Evolutionary conservation across 306 rosid species (phyloP).

Genomic region (Datisca glomerata): DNA sequence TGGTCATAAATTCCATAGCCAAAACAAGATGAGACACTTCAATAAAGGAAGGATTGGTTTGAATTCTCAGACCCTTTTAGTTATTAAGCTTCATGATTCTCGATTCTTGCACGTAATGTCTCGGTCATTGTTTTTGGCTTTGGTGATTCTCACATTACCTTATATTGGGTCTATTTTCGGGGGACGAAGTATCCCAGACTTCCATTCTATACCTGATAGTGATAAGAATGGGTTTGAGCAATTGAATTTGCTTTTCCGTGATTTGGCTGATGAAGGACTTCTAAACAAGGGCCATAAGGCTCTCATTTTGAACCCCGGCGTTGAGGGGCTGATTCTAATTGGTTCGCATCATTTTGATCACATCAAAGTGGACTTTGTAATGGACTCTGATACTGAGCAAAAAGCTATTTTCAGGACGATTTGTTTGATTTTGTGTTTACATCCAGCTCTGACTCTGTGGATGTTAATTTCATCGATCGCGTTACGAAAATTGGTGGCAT

Average conservation of each 20-base stretch:
- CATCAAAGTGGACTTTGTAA: slow-evolving; percentile 16
- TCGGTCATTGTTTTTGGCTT: slow-evolving; percentile 41
- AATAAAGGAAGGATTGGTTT: slow-evolving; percentile 17
- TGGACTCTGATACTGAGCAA: slow-evolving; percentile 26
- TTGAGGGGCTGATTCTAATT: slow-evolving; percentile 13
- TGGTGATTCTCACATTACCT: slow-evolving; percentile 38
- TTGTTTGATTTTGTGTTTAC: slow-evolving; percentile 44
- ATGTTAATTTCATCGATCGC: slow-evolving; percentile 35
- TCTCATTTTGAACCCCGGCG: slow-evolving; percentile 32
- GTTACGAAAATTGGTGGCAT: slow-evolving; percentile 44
- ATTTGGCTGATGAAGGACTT: slow-evolving; percentile 44
- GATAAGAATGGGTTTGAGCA: slow-evolving; percentile 13
- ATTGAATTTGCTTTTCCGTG: slow-evolving; percentile 35
- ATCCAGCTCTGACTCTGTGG: slow-evolving; percentile 15
- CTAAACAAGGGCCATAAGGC: slow-evolving; percentile 27
- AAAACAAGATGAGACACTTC: slow-evolving; percentile 17
- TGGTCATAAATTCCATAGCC: slow-evolving; percentile 10
- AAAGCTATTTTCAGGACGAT: slow-evolving; percentile 25
- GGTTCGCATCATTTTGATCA: slow-evolving; percentile 2
- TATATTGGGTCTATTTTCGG: slow-evolving; percentile 19
- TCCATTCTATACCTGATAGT: slow-evolving; percentile 10
- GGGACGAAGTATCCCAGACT: slow-evolving; percentile 11
- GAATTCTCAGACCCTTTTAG: slow-evolving; percentile 22
- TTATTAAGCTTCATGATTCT: slow-evolving; percentile 35
- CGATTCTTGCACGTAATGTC: slow-evolving; percentile 38